Evolutionary conservation across 2,329 filamentous ascomycete species (phyloP).

Genomic region (Fusarium equiseti): DNA sequence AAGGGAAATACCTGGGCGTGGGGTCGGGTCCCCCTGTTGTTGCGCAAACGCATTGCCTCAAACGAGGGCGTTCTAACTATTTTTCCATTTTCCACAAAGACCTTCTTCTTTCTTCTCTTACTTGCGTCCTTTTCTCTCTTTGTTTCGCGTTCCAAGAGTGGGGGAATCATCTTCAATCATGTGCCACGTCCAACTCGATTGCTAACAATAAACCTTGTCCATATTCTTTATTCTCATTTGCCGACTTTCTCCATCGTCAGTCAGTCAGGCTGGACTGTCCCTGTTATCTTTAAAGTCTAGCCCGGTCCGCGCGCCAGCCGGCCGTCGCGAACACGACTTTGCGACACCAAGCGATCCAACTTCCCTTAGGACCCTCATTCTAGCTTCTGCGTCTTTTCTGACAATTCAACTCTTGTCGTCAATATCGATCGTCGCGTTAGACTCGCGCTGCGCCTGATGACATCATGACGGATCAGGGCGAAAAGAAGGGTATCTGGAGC

Average conservation of each 20-base stretch:
- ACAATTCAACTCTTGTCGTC: not conserved
- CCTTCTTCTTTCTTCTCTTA: not conserved
- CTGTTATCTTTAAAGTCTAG: conserved; percentile 22
- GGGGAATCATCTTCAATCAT: conserved; percentile 26
- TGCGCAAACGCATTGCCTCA: conserved; percentile 32
- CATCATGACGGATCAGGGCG: conserved; percentile 52
- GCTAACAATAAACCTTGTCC: conserved; percentile 28
- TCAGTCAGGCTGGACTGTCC: conserved; percentile 10
- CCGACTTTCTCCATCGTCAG: conserved; percentile 2
- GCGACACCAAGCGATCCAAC: conserved; percentile 14
- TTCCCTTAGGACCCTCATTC: not conserved
- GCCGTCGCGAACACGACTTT: conserved; percentile 35
- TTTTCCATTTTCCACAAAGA: conserved; percentile 7
- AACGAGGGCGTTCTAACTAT: conserved; percentile 21
- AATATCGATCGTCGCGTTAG: conserved; percentile 26
- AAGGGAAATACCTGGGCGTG: conserved; percentile 28
- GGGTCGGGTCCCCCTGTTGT: conserved; percentile 32
- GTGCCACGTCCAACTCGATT: conserved; percentile 35
- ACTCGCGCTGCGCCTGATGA: conserved; percentile 36
- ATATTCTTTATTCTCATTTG: not conserved
- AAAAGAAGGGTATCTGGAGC: conserved; percentile 61
- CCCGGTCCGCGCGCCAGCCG: conserved; percentile 26
- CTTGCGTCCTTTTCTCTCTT: not conserved
- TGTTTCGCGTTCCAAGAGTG: conserved; percentile 4
- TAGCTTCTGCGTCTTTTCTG: conserved; percentile 9